Conservation (phyloP, 2,329 filamentous ascomycete genomes). For the Sarocladium kiliense region DNA sequence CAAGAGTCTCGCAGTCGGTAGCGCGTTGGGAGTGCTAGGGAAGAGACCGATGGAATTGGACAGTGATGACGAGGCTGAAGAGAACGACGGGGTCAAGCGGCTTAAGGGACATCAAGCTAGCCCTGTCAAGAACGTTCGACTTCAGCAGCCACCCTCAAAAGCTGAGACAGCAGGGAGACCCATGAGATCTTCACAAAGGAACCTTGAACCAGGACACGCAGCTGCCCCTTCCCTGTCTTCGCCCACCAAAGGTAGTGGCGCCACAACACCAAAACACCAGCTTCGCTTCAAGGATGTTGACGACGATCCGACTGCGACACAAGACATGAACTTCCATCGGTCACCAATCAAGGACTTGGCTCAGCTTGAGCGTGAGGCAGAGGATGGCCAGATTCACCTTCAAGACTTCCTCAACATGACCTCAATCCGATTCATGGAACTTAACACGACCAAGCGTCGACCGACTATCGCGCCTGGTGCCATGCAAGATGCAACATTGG, state of each 20-base stretch:
- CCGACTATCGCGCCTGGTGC: constrained; percentile 66
- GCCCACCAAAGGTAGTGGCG: constrained; percentile 38
- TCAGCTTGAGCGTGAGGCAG: constrained; percentile 42
- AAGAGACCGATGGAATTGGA: constrained; percentile 71
- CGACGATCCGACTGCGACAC: constrained; percentile 37
- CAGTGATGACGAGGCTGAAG: constrained; percentile 47
- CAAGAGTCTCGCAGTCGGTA: constrained; percentile 73
- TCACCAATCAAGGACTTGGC: constrained; percentile 32
- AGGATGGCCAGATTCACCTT: constrained; percentile 63
- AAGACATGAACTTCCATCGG: constrained; percentile 40
- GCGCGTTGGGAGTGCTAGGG: constrained; percentile 66
- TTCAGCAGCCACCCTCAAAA: constrained; percentile 64
- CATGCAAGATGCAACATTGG: constrained; percentile 35
- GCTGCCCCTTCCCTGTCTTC: constrained; percentile 40
- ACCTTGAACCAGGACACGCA: constrained; percentile 35
- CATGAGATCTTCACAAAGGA: constrained; percentile 43
- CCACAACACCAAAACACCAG: constrained; percentile 51
- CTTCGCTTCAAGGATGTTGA: constrained; percentile 50
- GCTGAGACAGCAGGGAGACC: constrained; percentile 60
- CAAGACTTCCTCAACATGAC: constrained; percentile 94
- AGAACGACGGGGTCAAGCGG: constrained; percentile 59
- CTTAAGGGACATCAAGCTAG: constrained; percentile 68
- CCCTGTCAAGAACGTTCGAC: constrained; percentile 68
- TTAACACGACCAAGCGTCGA: constrained; percentile 91
- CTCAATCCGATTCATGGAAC: constrained; percentile 95